Base-by-base conservation (phyloP, 805 yeast genomes). In the Teunomyces stri region DNA sequence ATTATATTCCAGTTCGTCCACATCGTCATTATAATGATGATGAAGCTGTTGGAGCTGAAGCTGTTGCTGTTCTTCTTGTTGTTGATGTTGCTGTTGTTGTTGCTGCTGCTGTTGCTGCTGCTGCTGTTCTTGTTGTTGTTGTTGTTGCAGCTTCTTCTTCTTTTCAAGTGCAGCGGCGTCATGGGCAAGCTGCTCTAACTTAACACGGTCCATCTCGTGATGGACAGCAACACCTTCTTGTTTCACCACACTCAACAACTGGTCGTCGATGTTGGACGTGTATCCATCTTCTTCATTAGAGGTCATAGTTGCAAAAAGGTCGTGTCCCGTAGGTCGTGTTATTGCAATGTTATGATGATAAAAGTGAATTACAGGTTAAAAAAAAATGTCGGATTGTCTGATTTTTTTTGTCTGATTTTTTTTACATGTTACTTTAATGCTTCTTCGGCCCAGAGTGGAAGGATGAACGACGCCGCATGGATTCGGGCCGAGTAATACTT, bases 381-480 rank as follows among this genome's bases (percentile, higher is more conserved):
- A n/a, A 10, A 18, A 18, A 20, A 6, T 34, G 16, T 7, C 6
- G 13, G 3, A 15, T 6, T 34, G 9, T 34, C 4, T n/a, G n/a
- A n/a, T 12, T 16, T n/a, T 16, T 34, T 9, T 36, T 21, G 20
- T 35, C 27, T 18, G 18, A 16, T 16, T 16, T 3, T 18, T 18
- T 18, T 18, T 18, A 3, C 4, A 2, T 18, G 20, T 18, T 18
- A 35, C 42, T 56, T 48, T 28, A 69, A 56, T 30, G 62, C 59
- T 20, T 64, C 64, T 42, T 75, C 68, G 0, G 94, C 96, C 89
- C 92, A 87, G 35, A 81, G 81, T 22, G 96, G 96, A 47, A 89
- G 69, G 25, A 88, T 80, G 62, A 87, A 89, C 39, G 92, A 77
- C 3, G 91, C 82, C 49, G 70, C 66, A 67, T 89, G 96, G 38